These are phyloP conservation scores for Tolypocladium capitatum DNA, from an alignment of 2,329 filamentous ascomycete genomes.

Conservation along the genomic window DNA sequence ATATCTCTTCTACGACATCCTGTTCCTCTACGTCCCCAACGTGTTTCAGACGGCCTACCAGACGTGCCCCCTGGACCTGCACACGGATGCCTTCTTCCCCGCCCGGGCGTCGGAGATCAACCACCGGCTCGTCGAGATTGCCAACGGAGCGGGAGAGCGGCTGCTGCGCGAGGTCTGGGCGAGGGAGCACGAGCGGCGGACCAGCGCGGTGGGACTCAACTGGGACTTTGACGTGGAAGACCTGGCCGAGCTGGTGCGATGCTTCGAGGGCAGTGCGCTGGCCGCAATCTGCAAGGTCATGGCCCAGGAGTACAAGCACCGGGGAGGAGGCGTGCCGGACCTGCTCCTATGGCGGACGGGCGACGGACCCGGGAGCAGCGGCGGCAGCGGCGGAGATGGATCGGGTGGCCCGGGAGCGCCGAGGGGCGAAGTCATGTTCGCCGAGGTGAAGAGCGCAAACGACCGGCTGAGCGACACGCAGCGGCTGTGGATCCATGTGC, in stretches of 20 bases:
- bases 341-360: slow-evolving; percentile 67
- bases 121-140: slow-evolving; percentile 70
- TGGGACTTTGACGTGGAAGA: slow-evolving; percentile 79
- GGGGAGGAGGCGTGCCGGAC: slow-evolving; percentile 83
- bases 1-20: slow-evolving; percentile 83
- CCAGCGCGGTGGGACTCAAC: slow-evolving; percentile 81
- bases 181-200: slow-evolving; percentile 53
- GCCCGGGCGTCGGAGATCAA: slow-evolving; percentile 83
- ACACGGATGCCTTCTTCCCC: slow-evolving; percentile 85
- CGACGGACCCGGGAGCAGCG: not conserved
- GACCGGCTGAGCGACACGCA: slow-evolving; percentile 94
- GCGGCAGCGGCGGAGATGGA: not conserved
- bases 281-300: slow-evolving; percentile 83
- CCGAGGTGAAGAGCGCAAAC: slow-evolving; percentile 72
- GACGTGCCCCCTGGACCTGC: slow-evolving; percentile 81
- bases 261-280: slow-evolving; percentile 69
- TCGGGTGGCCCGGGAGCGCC: slow-evolving; percentile 17
- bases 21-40: slow-evolving; percentile 88
- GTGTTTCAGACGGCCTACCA: slow-evolving; percentile 96
- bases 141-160: slow-evolving; percentile 60
- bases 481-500: slow-evolving; percentile 89
- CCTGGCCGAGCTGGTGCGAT: slow-evolving; percentile 62
- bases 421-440: slow-evolving; percentile 56
- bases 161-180: slow-evolving; percentile 58
- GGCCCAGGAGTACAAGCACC: slow-evolving; percentile 82